Percentiles rank a stretch among this genome's conserved stretches.
Evolutionary conservation across 805 yeast genomes (phyloP).

Genomic region (Kluyveromyces dobzhanskii): DNA sequence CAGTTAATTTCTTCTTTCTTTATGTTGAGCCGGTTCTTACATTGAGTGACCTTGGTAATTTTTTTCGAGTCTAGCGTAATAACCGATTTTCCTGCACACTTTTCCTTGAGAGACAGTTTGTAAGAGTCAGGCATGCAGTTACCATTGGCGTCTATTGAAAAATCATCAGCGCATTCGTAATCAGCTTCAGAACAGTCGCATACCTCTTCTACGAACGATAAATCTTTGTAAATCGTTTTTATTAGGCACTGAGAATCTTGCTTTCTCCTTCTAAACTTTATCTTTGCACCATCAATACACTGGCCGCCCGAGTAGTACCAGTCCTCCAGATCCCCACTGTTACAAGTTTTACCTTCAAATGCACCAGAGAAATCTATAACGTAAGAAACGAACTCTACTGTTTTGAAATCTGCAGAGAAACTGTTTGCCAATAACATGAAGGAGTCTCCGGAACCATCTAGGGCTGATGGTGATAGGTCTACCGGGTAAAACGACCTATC

Average conservation of each 20-base stretch:
- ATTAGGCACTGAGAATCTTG: slow-evolving; percentile 51
- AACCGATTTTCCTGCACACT: slow-evolving; percentile 12
- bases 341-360: slow-evolving; percentile 37
- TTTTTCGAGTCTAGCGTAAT: slow-evolving; percentile 14
- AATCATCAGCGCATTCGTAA: slow-evolving; percentile 61
- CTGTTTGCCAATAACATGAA: slow-evolving; percentile 44
- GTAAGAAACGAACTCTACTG: slow-evolving; percentile 12
- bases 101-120: slow-evolving; percentile 13
- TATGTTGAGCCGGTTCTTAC: slow-evolving; percentile 18
- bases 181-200: slow-evolving; percentile 63
- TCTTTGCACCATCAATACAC: slow-evolving; percentile 66
- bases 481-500: slow-evolving; percentile 36
- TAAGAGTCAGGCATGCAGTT: slow-evolving; percentile 39
- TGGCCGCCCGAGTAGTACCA: slow-evolving; percentile 35
- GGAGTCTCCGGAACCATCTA: slow-evolving; percentile 61
- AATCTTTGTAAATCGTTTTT: slow-evolving; percentile 31
- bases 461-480: slow-evolving; percentile 41
- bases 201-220: slow-evolving; percentile 37
- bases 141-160: slow-evolving; percentile 30
- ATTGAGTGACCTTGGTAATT: slow-evolving; percentile 13
- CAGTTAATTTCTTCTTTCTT: slow-evolving; percentile 26
- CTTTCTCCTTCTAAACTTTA: slow-evolving; percentile 56
- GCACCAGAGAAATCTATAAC: slow-evolving; percentile 50
- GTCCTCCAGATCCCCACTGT: slow-evolving; percentile 51
- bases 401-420: background rate